Conservation (phyloP, 345 rosid genomes). For the Moringa oleifera region DNA sequence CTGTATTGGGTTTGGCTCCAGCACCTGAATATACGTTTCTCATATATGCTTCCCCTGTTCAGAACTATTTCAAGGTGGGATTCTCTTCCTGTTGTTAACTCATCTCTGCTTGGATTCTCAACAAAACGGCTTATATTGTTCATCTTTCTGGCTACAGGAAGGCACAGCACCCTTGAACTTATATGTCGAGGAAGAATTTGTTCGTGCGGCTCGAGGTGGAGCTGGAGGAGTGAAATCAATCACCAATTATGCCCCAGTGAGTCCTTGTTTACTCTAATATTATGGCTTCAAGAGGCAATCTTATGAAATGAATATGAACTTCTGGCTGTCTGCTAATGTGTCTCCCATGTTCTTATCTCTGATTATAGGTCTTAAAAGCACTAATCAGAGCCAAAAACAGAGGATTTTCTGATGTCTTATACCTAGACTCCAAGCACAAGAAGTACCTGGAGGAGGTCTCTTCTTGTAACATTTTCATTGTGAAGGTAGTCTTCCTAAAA, state of each 20-base stretch:
- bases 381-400: slow-evolving; percentile 55
- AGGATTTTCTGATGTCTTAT: slow-evolving; percentile 81
- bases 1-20: slow-evolving; percentile 61
- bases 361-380: slow-evolving; percentile 57
- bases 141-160: slow-evolving; percentile 29
- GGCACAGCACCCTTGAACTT: slow-evolving; percentile 53
- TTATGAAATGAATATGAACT: no score
- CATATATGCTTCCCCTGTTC: slow-evolving; percentile 70
- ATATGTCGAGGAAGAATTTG: slow-evolving; percentile 48
- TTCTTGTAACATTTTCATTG: slow-evolving; percentile 73
- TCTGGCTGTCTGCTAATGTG: no score
- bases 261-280: slow-evolving; percentile 9
- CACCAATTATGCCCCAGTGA: slow-evolving; percentile 67
- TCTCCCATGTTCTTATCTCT: no score
- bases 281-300: no score
- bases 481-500: slow-evolving; percentile 39
- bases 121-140: slow-evolving; percentile 5
- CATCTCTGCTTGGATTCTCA: not conserved
- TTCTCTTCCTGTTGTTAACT: not conserved
- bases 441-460: slow-evolving; percentile 81
- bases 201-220: slow-evolving; percentile 62
- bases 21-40: slow-evolving; percentile 76
- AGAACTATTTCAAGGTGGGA: slow-evolving; percentile 73
- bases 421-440: slow-evolving; percentile 64
- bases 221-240: slow-evolving; percentile 65